phyloP scores from a whole-genome alignment of 2,329 filamentous ascomycete species.

The Xylaria sp. region DNA sequence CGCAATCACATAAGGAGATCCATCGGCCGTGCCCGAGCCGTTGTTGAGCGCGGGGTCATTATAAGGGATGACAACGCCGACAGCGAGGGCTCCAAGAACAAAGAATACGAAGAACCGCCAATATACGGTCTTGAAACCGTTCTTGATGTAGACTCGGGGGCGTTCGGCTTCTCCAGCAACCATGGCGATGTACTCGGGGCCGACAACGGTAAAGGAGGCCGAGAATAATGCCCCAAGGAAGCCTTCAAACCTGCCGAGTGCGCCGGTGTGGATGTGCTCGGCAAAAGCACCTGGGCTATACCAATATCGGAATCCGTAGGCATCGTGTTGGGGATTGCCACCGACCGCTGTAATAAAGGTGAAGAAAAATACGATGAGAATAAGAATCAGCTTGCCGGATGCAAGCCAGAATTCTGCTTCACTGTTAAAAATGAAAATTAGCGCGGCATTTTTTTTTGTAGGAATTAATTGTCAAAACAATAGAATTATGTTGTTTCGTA shows the following conservation, averaged over 20 bases:
- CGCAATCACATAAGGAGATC: conserved; percentile 60
- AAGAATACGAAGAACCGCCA: conserved; percentile 71
- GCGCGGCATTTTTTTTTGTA: background rate
- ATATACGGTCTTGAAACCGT: conserved; percentile 70
- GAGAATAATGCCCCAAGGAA: conserved; percentile 65
- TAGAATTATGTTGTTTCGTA: background rate
- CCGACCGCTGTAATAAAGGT: conserved; percentile 84
- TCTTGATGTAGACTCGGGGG: conserved; percentile 63
- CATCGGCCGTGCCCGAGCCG: conserved; percentile 56
- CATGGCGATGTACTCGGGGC: conserved; percentile 65
- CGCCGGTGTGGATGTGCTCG: conserved; percentile 62
- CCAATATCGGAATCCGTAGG: conserved; percentile 75
- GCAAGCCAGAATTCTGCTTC: conserved; percentile 75
- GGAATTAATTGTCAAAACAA: background rate
- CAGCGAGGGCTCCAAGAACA: conserved; percentile 66
- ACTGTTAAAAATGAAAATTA: conserved; percentile 58
- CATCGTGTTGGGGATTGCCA: conserved; percentile 72
- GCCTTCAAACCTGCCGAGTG: conserved; percentile 68
- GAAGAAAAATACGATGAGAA: conserved; percentile 70
- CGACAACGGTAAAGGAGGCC: conserved; percentile 64
- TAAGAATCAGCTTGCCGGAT: conserved; percentile 68
- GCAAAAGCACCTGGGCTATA: conserved; percentile 65
- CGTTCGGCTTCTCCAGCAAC: conserved; percentile 59
- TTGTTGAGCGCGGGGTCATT: conserved; percentile 62
- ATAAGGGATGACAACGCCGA: conserved; percentile 67